Evolutionary conservation across 2,329 filamentous ascomycete species (phyloP).

Genomic region (Pseudogymnoascus sp.): DNA sequence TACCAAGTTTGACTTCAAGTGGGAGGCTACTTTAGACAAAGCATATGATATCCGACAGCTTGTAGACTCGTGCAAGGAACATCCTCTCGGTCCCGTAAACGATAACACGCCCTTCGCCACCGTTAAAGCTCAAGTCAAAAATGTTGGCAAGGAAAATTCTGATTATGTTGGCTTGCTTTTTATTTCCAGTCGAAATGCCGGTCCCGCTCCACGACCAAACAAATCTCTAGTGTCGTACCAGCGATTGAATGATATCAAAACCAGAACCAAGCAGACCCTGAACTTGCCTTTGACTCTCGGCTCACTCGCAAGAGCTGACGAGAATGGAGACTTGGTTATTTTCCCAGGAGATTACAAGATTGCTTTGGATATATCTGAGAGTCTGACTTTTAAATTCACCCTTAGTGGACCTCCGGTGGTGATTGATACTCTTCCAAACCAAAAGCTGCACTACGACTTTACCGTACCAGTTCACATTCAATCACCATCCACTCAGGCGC

Average conservation of each 20-base stretch:
- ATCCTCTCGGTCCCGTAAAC: background rate
- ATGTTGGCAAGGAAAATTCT: slow-evolving; percentile 43
- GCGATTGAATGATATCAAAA: slow-evolving; percentile 24
- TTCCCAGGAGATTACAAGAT: slow-evolving; percentile 46
- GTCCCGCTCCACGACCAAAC: slow-evolving; percentile 41
- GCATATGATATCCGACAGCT: slow-evolving; percentile 29
- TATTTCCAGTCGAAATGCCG: slow-evolving; percentile 35
- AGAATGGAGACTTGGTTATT: slow-evolving; percentile 41
- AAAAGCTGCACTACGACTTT: background rate
- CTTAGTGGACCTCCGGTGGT: background rate
- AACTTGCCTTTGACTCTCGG: slow-evolving; percentile 39
- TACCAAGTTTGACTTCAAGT: slow-evolving; percentile 39
- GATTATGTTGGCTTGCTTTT: slow-evolving; percentile 48
- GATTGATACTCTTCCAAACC: background rate
- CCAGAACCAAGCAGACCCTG: slow-evolving; percentile 26
- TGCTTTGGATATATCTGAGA: slow-evolving; percentile 32
- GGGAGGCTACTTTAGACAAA: slow-evolving; percentile 10
- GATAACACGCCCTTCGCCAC: slow-evolving; percentile 25
- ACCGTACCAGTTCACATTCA: background rate
- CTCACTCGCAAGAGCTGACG: slow-evolving; percentile 40
- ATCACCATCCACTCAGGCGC: background rate
- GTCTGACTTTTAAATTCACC: background rate
- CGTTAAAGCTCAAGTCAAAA: slow-evolving; percentile 33
- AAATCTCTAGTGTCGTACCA: slow-evolving; percentile 45
- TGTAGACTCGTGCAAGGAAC: slow-evolving; percentile 14